Percentiles rank a stretch among this genome's conserved stretches.
These are phyloP conservation scores for Elsinoe necatrix DNA, from an alignment of 2,329 filamentous ascomycete genomes.

Conservation along the genomic window DNA sequence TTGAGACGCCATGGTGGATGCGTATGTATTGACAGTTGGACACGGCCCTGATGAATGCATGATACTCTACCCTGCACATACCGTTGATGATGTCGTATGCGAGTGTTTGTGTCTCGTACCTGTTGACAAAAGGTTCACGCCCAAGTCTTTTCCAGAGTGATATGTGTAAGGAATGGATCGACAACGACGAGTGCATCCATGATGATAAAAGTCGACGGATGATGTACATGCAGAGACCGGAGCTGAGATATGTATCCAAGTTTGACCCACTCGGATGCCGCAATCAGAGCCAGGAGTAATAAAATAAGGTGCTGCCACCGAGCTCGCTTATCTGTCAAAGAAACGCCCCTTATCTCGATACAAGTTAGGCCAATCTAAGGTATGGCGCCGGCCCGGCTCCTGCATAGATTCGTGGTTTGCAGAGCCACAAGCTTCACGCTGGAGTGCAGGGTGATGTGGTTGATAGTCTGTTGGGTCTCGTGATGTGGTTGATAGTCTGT, in stretches of 20 bases:
- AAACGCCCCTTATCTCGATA: slow-evolving; percentile 7
- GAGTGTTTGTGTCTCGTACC: too few relatives aligned
- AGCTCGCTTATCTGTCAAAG: slow-evolving; percentile 10
- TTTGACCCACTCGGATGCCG: not conserved
- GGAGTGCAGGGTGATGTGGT: not conserved
- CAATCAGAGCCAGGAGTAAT: not conserved
- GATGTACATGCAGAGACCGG: not conserved
- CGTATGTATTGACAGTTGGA: too few relatives aligned
- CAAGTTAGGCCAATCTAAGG: not conserved
- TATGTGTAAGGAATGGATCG: too few relatives aligned
- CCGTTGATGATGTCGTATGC: too few relatives aligned
- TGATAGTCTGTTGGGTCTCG: not conserved
- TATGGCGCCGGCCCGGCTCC: not conserved
- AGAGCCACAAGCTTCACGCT: not conserved
- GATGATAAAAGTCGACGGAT: not conserved
- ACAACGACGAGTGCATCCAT: too few relatives aligned
- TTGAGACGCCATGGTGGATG: too few relatives aligned
- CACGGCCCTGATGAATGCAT: too few relatives aligned
- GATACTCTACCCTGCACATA: too few relatives aligned
- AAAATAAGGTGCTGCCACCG: not conserved
- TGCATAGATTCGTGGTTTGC: not conserved
- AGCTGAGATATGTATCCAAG: not conserved
- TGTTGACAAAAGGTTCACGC: too few relatives aligned
- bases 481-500: not conserved
- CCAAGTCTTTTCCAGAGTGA: too few relatives aligned